Evolutionary conservation across 768 basidiomycete species (phyloP), one percentile per base, ranked within the genome.

Genomic region (Boletus edulis): DNA sequence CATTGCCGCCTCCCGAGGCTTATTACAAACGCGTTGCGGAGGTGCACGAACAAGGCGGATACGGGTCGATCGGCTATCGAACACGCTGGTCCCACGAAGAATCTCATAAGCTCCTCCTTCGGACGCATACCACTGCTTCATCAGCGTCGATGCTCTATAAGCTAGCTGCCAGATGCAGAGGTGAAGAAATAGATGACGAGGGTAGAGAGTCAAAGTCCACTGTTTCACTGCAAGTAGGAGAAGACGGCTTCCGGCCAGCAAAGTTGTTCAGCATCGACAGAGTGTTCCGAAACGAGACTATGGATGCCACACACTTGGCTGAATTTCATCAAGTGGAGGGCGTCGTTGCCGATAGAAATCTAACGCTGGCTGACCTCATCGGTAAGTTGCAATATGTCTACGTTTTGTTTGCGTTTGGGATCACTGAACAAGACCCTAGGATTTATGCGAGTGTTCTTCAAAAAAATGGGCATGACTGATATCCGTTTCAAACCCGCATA

Each of bases 271-370:
- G 91, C 62, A 98, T 99, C 60, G 97, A 99, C 71, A 81, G 97
- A 43, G 97, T 99, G 20, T 99, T 98, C 86, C 81, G 97, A 69
- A 99, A 99, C 64, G 97, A 99, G 73, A 92, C 97, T 0, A 91
- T 92, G 81, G 97, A 99, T 72, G 94, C 94, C 43, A 99, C 97
- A 17, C 97, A 99, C 78, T 67, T 99, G 59, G 97, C 97, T 5
- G 97, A 99, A 73, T 99, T 99, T 79, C 96, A 98, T 70, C 97
- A 99, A 73, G 97, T 99, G n/a, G 97, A 99, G 72, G 97, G 97
- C 48, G 97, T 99, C 44, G 94, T 99, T 27, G 97, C 97, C 11
- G 97, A 99, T 72, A 84, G 86, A 60, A 85, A 86, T 47, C 75
- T 99, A 55, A 98, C 96, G 1, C 77, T 99, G 27, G 96, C 94